phyloP scores from a whole-genome alignment of 148 eudicot genomes.

The Polygonum aviculare region DNA sequence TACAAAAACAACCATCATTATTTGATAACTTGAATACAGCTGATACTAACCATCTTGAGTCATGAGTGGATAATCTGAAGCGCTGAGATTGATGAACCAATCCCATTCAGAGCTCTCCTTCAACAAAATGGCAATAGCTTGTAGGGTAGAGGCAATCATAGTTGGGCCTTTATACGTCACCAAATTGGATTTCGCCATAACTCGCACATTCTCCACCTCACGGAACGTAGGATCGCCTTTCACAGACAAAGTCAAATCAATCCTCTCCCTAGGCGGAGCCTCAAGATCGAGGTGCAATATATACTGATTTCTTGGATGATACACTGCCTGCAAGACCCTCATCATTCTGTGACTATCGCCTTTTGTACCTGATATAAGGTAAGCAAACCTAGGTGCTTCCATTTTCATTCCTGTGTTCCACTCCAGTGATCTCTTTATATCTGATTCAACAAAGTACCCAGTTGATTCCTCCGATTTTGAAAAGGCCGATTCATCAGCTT shows the following conservation, averaged over 20 bases:
- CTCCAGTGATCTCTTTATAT: slow-evolving; percentile 35
- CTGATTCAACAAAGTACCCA: slow-evolving; percentile 62
- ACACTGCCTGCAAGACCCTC: slow-evolving; percentile 90
- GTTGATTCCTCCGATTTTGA: slow-evolving; percentile 29
- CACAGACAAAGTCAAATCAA: slow-evolving; percentile 68
- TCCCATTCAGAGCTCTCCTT: slow-evolving; percentile 76
- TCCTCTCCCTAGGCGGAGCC: slow-evolving; percentile 88
- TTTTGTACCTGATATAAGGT: slow-evolving; percentile 87
- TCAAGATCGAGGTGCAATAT: slow-evolving; percentile 91
- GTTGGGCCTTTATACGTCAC: slow-evolving; percentile 97
- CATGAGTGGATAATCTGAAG: slow-evolving; percentile 96
- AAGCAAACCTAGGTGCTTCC: slow-evolving; percentile 78
- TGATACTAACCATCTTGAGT: slow-evolving; percentile 84
- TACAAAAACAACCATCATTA: not conserved
- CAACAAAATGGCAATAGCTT: slow-evolving; percentile 82
- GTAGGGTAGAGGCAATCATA: slow-evolving; percentile 92
- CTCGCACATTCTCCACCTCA: slow-evolving; percentile 78
- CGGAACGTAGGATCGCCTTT: slow-evolving; percentile 65
- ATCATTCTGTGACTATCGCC: slow-evolving; percentile 87
- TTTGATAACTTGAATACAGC: slow-evolving; percentile 1
- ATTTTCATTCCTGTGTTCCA: slow-evolving; percentile 12
- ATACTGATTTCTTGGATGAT: slow-evolving; percentile 97
- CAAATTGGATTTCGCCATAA: slow-evolving; percentile 88
- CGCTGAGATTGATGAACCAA: slow-evolving; percentile 97
- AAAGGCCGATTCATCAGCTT: slow-evolving; percentile 24